Base-by-base conservation (phyloP, 805 yeast species). In the Saturnispora mendoncae region DNA sequence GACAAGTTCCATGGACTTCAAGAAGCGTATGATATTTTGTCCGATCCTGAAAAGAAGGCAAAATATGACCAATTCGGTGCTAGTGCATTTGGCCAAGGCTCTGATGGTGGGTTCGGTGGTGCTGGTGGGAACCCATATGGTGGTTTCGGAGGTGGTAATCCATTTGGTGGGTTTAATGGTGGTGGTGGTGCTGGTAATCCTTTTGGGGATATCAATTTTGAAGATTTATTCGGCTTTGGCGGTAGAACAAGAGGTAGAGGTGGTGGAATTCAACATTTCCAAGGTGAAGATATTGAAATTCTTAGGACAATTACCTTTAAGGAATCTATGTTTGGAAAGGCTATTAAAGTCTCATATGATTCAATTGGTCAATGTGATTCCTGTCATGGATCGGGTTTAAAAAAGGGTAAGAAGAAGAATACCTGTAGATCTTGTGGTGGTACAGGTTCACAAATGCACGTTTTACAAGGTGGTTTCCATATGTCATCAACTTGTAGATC, bases 11-110 rank as follows among this genome's bases (percentile, higher is more conserved):
- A 92, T 56, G 85, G 84, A 54, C 74, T 92, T 49, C 97, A 90
- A 57, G 92, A 84, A 49, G 94, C 97, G 1, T 92, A 94, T 57
- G 99, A 92, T 62, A 76, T 92, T 28, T 68, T 92, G 55, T 78
- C 86, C 34, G 94, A 87, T 58, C 83, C 85, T 41, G 75, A 74
- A 17, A 90, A 90, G 69, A 76, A 86, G 53, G 74, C 80, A 41
- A 95, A 92, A 57, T 92, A 78, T 54, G 98, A 92, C 57, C 94
- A 84, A 54, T 88, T 73, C 62, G 98, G 98, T 1, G 70, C 95
- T 1, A 72, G 87, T 9, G 95, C 92, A 0, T 86, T 86, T 56
- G 85, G 77, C 49, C 67, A 71, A 15, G 71, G 69, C 47, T 80
- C 75, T 38, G 62, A 69, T n/a, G 68, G 64, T 7, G 78, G 79